phyloP scores from a whole-genome alignment of 495 filamentous ascomycete species.

The Penicillium argentinense region DNA sequence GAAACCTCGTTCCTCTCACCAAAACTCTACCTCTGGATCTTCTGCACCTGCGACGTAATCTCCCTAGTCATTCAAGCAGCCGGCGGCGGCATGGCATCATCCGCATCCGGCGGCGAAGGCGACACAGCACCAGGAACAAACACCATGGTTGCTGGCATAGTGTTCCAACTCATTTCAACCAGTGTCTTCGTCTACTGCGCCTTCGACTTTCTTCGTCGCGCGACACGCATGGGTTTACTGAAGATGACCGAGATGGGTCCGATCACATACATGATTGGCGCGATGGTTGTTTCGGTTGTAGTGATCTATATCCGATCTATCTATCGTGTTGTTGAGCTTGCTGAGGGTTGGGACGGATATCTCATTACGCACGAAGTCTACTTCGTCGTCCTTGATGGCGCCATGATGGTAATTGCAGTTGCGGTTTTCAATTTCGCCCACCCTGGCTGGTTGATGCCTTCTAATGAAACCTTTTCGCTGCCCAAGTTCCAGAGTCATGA shows the following conservation, averaged over 20 bases:
- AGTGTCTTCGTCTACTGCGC: slow-evolving; percentile 47
- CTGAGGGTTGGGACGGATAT: slow-evolving; percentile 57
- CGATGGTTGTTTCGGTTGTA: slow-evolving; percentile 43
- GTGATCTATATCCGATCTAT: slow-evolving; percentile 53
- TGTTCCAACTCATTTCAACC: slow-evolving; percentile 57
- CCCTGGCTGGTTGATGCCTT: slow-evolving; percentile 40
- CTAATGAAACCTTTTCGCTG: neutral
- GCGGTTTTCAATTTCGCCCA: slow-evolving; percentile 49
- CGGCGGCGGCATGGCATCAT: slow-evolving; percentile 53
- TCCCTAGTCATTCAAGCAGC: slow-evolving; percentile 57
- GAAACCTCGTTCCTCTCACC: slow-evolving; percentile 47
- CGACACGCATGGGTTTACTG: slow-evolving; percentile 21
- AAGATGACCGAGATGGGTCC: slow-evolving; percentile 10
- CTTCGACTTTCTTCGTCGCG: slow-evolving; percentile 42
- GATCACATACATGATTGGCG: slow-evolving; percentile 25
- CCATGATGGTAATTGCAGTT: slow-evolving; percentile 53
- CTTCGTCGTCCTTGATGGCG: slow-evolving; percentile 55
- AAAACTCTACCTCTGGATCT: slow-evolving; percentile 52
- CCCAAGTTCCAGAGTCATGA: neutral
- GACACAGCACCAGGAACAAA: slow-evolving; percentile 52
- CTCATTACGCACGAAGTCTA: slow-evolving; percentile 56
- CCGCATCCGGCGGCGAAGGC: slow-evolving; percentile 31
- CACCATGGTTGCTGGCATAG: slow-evolving; percentile 58
- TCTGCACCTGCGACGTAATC: slow-evolving; percentile 54
- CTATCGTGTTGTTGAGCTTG: slow-evolving; percentile 57